These are phyloP conservation scores for Leonotis leonurus DNA, from an alignment of 257 asterid species.

Conservation along the genomic window DNA sequence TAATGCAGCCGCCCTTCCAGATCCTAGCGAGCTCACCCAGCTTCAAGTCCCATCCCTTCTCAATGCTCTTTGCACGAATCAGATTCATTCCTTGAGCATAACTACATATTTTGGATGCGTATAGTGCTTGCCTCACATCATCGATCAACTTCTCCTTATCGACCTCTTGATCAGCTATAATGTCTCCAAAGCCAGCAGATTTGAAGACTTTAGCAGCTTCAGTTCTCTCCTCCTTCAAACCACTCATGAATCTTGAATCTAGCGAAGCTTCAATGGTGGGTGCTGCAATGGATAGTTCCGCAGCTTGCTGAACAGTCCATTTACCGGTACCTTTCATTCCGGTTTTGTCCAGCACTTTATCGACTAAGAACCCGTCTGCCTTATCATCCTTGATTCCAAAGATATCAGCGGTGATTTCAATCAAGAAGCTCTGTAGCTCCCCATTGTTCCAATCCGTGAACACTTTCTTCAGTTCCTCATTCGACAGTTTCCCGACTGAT, in stretches of 20 bases:
- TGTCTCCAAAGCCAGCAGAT: slow-evolving; percentile 49
- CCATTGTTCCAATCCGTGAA: slow-evolving; percentile 90
- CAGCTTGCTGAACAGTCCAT: slow-evolving; percentile 99
- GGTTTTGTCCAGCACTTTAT: slow-evolving; percentile 91
- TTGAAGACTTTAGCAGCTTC: slow-evolving; percentile 82
- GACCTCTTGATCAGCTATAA: slow-evolving; percentile 47
- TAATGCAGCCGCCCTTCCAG: slow-evolving; percentile 97
- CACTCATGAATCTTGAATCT: slow-evolving; percentile 93
- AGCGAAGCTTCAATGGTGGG: slow-evolving; percentile 93
- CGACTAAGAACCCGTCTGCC: slow-evolving; percentile 75
- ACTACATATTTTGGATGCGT: slow-evolving; percentile 85
- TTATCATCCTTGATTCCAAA: slow-evolving; percentile 90
- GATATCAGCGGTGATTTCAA: slow-evolving; percentile 92
- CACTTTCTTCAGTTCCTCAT: slow-evolving; percentile 64
- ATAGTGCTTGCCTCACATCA: slow-evolving; percentile 81
- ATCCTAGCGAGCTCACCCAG: slow-evolving; percentile 92
- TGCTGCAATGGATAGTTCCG: slow-evolving; percentile 85
- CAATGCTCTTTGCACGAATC: slow-evolving; percentile 83
- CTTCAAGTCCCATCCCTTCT: slow-evolving; percentile 82
- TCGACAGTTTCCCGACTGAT: slow-evolving; percentile 81
- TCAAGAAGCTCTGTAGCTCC: slow-evolving; percentile 90
- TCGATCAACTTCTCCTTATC: slow-evolving; percentile 63
- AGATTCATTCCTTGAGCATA: slow-evolving; percentile 97
- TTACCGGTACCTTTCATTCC: slow-evolving; percentile 99
- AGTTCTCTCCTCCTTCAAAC: slow-evolving; percentile 80